These are phyloP conservation scores for Martiniozyma asiatica DNA, from an alignment of 1,139 yeast genomes.

Conservation along the genomic window DNA sequence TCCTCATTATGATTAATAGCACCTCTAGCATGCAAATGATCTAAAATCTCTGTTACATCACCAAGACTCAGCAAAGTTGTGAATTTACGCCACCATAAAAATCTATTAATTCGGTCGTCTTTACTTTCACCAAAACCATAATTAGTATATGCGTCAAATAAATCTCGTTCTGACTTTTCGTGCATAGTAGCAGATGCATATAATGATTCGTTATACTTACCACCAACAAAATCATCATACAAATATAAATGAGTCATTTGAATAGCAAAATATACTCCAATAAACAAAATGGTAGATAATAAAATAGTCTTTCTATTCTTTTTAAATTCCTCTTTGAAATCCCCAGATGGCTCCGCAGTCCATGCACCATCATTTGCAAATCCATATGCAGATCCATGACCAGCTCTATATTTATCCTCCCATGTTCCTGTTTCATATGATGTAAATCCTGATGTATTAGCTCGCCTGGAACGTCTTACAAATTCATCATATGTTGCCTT, in stretches of 20 bases:
- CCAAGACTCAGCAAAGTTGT: slow-evolving; percentile 16
- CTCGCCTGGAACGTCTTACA: slow-evolving; percentile 2
- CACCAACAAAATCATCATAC: slow-evolving; percentile 21
- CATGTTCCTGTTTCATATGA: slow-evolving; percentile 40
- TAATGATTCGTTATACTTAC: slow-evolving; percentile 14
- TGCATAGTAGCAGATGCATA: slow-evolving; percentile 25
- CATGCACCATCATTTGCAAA: slow-evolving; percentile 16
- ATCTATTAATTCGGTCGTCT: slow-evolving; percentile 41
- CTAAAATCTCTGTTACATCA: slow-evolving; percentile 15
- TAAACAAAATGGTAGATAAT: slow-evolving; percentile 30
- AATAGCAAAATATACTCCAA: slow-evolving; percentile 29
- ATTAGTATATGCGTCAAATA: slow-evolving; percentile 37
- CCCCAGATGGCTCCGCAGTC: slow-evolving; percentile 26
- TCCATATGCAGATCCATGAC: slow-evolving; percentile 15
- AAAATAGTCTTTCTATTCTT: slow-evolving; percentile 36
- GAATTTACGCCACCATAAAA: slow-evolving; percentile 47
- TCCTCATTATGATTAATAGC: slow-evolving; percentile 6
- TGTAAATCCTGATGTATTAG: slow-evolving; percentile 7
- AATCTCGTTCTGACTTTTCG: slow-evolving; percentile 34
- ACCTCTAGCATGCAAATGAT: slow-evolving; percentile 12
- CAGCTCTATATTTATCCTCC: slow-evolving; percentile 36
- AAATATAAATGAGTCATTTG: slow-evolving; percentile 28
- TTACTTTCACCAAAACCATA: slow-evolving; percentile 42
- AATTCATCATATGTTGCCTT: slow-evolving; percentile 8
- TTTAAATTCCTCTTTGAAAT: slow-evolving; percentile 24